Base-by-base conservation (phyloP, 2,329 filamentous ascomycete species). In the Talaromyces sp. region DNA sequence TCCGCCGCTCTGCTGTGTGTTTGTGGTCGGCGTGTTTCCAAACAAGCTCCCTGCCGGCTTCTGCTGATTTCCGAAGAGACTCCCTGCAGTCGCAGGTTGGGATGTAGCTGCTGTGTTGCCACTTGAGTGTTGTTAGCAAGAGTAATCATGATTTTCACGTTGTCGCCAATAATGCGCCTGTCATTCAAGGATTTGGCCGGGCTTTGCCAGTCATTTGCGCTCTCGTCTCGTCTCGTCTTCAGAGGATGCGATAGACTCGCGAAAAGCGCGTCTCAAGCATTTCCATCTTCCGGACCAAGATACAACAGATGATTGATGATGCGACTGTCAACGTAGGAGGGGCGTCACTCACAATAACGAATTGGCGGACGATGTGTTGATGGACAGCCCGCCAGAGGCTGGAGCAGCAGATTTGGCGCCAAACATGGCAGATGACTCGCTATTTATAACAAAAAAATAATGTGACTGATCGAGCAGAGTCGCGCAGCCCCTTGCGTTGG, bases 341-440 rank as follows among this genome's bases (percentile, higher is more conserved):
- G 21, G n/a, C 21, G 21, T 12, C 14, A 74, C 78, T 72, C 72
- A 81, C 79, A 81, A 81, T 52, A 80, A 71, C 57, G 77, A 76
- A 69, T 79, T 79, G 55, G 72, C 71, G 26, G 75, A 72, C 63
- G 77, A 77, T 21, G 83, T 85, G 67, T 84, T 85, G 67, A 85
- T 78, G 61, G 78, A 81, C 68, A 85, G 73, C 53, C 73, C 73
- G 41, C 70, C 69, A 24, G 72, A 56, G 26, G 71, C 64, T 60
- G 67, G 66, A 19, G 69, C 67, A 31, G 74, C 67, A 32, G 73
- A 66, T 65, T 76, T 76, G 54, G 72, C 62, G 58, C 68, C 68
- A 64, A 76, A 76, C 73, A 76, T 75, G 14, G 17, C 62, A 12
- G 21, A n/a, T n/a, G n/a, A 21, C n/a, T 4, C 24, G n/a, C 21